These are phyloP conservation scores for Davidsoniella eucalypti DNA, from an alignment of 2,329 filamentous ascomycete species.

Conservation along the genomic window DNA sequence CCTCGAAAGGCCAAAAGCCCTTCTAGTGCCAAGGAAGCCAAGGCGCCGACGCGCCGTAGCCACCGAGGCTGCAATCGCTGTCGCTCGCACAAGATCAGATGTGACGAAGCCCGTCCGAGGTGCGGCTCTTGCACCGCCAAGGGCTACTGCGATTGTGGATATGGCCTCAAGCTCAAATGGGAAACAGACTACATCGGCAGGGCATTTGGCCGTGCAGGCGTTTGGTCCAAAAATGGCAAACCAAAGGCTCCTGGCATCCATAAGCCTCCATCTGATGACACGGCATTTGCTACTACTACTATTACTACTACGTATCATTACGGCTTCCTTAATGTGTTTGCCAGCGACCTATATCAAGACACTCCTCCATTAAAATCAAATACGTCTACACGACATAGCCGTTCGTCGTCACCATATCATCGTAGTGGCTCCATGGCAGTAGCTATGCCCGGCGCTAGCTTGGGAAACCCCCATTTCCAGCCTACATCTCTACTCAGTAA, in stretches of 20 bases:
- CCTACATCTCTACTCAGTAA: not conserved
- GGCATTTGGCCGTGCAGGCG: constrained; percentile 19
- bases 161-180: constrained; percentile 16
- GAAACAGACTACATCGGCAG: constrained; percentile 18
- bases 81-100: constrained; percentile 16
- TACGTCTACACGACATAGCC: too few species aligned
- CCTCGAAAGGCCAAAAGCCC: too few species aligned
- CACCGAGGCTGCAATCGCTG: constrained; percentile 17
- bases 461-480: not conserved
- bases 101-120: constrained; percentile 15
- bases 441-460: not conserved
- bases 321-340: not conserved
- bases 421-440: not conserved
- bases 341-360: not conserved
- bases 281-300: not conserved
- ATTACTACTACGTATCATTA: not conserved
- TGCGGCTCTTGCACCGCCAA: constrained; percentile 15
- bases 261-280: too few species aligned
- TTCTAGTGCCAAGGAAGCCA: not conserved
- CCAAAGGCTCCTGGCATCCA: not conserved
- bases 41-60: constrained; percentile 14
- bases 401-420: too few species aligned
- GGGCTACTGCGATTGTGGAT: constrained; percentile 14
- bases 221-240: constrained; percentile 17
- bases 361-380: too few species aligned